phyloP scores from a whole-genome alignment of 352 stramenopile genomes.

The Globisporangium spinosum region DNA sequence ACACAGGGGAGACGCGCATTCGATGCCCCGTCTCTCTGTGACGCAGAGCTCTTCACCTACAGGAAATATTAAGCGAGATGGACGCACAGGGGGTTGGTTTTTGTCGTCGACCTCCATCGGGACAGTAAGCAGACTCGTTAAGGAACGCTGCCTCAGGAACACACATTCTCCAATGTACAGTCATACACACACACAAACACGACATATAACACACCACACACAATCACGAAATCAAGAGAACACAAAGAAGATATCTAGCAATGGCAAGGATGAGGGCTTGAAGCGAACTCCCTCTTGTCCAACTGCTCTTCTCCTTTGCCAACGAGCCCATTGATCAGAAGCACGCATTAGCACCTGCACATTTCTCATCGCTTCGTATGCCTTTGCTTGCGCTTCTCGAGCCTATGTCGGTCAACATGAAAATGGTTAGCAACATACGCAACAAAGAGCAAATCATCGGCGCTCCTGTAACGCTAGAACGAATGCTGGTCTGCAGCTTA shows the following conservation, averaged over 20 bases:
- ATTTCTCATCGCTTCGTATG: slow-evolving; percentile 27
- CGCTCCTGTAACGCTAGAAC: background rate
- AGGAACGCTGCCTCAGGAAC: background rate
- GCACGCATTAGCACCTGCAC: slow-evolving; percentile 17
- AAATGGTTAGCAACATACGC: background rate
- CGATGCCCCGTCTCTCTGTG: background rate
- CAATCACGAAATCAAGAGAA: background rate
- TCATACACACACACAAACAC: background rate
- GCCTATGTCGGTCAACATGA: slow-evolving; percentile 14
- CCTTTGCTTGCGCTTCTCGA: slow-evolving; percentile 24
- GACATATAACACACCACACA: background rate
- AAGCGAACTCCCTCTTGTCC: background rate
- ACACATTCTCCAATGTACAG: background rate
- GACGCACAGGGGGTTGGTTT: background rate
- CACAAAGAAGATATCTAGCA: slow-evolving; percentile 13
- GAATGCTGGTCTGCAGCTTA: background rate
- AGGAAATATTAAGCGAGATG: background rate
- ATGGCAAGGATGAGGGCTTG: background rate
- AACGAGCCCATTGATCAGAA: background rate
- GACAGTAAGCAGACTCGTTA: background rate
- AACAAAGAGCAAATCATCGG: background rate
- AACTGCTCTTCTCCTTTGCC: background rate
- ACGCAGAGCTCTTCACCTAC: background rate
- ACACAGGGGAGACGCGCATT: slow-evolving; percentile 9
- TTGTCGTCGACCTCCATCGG: background rate